A percentile compares a stretch with the other conserved stretches of the same genome.
Evolutionary conservation across 441 rosid genomes (phyloP).

Genomic region (Croton setiger): DNA sequence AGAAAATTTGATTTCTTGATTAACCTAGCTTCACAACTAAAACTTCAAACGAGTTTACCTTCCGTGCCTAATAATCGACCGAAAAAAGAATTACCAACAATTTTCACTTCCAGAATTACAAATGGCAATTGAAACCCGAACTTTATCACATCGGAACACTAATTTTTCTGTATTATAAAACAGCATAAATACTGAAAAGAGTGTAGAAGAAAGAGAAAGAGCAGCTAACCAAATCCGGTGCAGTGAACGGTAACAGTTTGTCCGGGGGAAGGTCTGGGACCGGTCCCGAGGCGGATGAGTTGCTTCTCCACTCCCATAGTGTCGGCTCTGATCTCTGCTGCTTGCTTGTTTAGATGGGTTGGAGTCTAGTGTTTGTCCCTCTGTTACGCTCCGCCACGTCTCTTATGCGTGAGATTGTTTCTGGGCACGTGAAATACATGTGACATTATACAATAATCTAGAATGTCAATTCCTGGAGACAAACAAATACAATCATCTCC

Average conservation of each 20-base stretch:
- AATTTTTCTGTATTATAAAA: not conserved
- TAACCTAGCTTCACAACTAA: no score
- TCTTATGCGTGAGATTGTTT: not conserved
- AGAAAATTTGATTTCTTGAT: no score
- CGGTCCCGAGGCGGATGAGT: constrained; percentile 67
- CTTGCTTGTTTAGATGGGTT: not conserved
- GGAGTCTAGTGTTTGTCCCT: not conserved
- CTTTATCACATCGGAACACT: no score
- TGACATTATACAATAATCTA: no score
- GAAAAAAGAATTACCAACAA: no score
- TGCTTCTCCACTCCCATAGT: constrained; percentile 84
- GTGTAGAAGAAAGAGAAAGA: not conserved
- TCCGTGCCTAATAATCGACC: no score
- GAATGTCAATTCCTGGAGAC: no score
- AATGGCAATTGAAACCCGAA: no score
- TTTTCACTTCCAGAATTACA: no score
- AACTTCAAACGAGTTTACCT: no score
- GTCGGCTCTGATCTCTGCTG: no score
- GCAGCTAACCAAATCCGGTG: constrained; percentile 71
- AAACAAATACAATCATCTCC: no score
- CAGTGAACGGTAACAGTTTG: constrained; percentile 94
- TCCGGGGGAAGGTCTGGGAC: constrained; percentile 71
- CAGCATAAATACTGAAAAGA: not conserved
- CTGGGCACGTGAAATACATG: not conserved
- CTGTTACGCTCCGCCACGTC: not conserved